These are phyloP conservation scores for Apiospora hydei DNA, from an alignment of 2,329 filamentous ascomycete species.

Conservation along the genomic window DNA sequence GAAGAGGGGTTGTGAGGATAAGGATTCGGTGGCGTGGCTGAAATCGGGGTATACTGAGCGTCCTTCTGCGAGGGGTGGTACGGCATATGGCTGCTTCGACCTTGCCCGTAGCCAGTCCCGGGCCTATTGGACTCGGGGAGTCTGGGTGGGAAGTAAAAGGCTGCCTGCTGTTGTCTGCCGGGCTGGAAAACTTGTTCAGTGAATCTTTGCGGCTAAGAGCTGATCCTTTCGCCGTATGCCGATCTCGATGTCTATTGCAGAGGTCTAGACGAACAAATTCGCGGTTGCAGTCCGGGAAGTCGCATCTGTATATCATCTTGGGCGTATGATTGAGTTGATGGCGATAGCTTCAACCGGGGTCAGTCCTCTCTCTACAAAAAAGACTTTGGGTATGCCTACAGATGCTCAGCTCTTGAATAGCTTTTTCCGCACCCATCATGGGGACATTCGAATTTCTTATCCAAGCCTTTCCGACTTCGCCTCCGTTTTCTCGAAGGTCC, in stretches of 20 bases:
- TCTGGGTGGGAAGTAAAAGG: constrained; percentile 47
- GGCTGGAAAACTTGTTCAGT: constrained; percentile 5
- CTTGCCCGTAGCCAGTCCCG: constrained; percentile 50
- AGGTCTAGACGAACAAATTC: constrained; percentile 94
- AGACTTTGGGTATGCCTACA: constrained; percentile 64
- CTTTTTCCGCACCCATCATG: constrained; percentile 91
- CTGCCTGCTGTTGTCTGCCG: constrained; percentile 17
- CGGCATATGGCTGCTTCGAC: constrained; percentile 48
- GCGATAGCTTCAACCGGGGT: constrained; percentile 64
- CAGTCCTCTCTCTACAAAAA: constrained; percentile 29
- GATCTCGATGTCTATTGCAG: constrained; percentile 83
- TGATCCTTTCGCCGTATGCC: constrained; percentile 81
- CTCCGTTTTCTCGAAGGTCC: constrained; percentile 67
- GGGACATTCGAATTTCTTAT: constrained; percentile 85
- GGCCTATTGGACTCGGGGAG: constrained; percentile 56
- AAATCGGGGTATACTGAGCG: constrained; percentile 54
- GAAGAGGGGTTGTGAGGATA: constrained; percentile 44
- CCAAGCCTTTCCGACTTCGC: constrained; percentile 77
- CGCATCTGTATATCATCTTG: constrained; percentile 93
- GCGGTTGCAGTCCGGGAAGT: constrained; percentile 88
- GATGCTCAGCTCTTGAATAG: constrained; percentile 94
- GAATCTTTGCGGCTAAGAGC: constrained; percentile 78
- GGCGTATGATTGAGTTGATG: constrained; percentile 96
- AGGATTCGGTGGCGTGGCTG: constrained; percentile 49
- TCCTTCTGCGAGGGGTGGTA: constrained; percentile 55